Conservation (phyloP, 2,329 filamentous ascomycete genomes). For the Cladosporium sp. region DNA sequence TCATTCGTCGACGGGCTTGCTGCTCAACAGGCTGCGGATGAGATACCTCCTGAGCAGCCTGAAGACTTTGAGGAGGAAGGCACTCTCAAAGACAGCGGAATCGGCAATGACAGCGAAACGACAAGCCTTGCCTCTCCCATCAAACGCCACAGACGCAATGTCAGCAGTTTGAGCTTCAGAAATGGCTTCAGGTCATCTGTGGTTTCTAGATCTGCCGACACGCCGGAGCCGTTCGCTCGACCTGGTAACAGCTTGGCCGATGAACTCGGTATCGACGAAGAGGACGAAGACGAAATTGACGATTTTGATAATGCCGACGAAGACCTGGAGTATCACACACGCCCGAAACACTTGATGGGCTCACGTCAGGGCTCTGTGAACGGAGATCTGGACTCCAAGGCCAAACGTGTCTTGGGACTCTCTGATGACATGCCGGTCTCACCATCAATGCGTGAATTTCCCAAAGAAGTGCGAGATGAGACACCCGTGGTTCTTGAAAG, state of each 20-base stretch:
- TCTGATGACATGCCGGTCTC: slow-evolving; percentile 12
- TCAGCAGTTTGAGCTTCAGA: slow-evolving; percentile 29
- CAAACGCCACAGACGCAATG: slow-evolving; percentile 28
- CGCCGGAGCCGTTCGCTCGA: slow-evolving; percentile 51
- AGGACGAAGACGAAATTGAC: slow-evolving; percentile 57
- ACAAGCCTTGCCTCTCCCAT: slow-evolving; percentile 21
- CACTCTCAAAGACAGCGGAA: slow-evolving; percentile 53
- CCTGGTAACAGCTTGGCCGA: slow-evolving; percentile 78
- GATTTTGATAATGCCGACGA: slow-evolving; percentile 62
- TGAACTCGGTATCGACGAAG: slow-evolving; percentile 81
- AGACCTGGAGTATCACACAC: slow-evolving; percentile 44
- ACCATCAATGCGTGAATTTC: slow-evolving; percentile 4
- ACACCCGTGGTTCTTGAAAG: not conserved
- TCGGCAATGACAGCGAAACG: slow-evolving; percentile 55
- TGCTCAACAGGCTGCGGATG: slow-evolving; percentile 54
- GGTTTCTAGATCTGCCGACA: slow-evolving; percentile 19
- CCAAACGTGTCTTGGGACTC: slow-evolving; percentile 42
- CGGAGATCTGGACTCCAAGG: slow-evolving; percentile 38
- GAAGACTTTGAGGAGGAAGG: slow-evolving; percentile 53
- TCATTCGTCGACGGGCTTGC: slow-evolving; percentile 79
- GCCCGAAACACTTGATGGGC: slow-evolving; percentile 34
- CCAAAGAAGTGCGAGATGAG: not conserved
- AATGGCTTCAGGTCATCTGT: slow-evolving; percentile 4
- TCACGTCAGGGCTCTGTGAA: slow-evolving; percentile 35
- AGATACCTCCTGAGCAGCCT: slow-evolving; percentile 22